Base-by-base conservation (phyloP, 2,329 filamentous ascomycete genomes). In the Penicillium sp. region DNA sequence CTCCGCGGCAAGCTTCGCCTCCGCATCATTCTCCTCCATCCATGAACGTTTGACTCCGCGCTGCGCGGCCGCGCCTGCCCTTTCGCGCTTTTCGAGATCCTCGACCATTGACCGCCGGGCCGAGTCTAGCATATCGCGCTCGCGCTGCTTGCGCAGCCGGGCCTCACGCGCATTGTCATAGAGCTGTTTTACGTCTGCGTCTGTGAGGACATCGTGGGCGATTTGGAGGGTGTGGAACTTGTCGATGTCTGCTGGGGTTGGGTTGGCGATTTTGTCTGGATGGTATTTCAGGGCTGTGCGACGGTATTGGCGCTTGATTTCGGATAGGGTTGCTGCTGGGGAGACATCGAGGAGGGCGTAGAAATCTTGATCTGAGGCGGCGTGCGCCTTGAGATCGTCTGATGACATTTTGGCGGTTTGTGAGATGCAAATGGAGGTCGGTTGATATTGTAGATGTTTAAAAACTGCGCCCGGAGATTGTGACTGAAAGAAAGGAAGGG, bases 221-320 rank as follows among this genome's bases (percentile, higher is more conserved):
- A 90, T 89, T 69, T 92, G 90, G 56, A 96, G 87, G 1, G 90
- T 81, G 74, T 96, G 90, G 80, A 96, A 98, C 68, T 90, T 90
- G 55, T 88, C 87, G 46, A 90, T 82, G 64, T 95, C 91, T 66
- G 78, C 77, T 5, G 78, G 75, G 4, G 89, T 91, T 37, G 82
- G 79, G 52, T 84, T 86, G 61, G 87, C 85, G 54, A 93, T 87
- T 78, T 97, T 96, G 82, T 98, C 93, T 1, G 93, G 93, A 74
- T 98, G 93, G 79, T 93, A 91, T 69, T 91, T 91, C n/a, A 96
- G 81, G 3, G 91, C 91, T 29, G 88, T 87, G 67, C 90, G 90
- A 57, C 91, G 86, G 81, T 93, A 97, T 45, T 91, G 91, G 64
- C 89, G 87, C 62, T 90, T 88, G 68, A 96, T 88, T 60, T 92